phyloP scores from a whole-genome alignment of 108 stramenopile species.

The Mayamaea pseudoterrestris region DNA sequence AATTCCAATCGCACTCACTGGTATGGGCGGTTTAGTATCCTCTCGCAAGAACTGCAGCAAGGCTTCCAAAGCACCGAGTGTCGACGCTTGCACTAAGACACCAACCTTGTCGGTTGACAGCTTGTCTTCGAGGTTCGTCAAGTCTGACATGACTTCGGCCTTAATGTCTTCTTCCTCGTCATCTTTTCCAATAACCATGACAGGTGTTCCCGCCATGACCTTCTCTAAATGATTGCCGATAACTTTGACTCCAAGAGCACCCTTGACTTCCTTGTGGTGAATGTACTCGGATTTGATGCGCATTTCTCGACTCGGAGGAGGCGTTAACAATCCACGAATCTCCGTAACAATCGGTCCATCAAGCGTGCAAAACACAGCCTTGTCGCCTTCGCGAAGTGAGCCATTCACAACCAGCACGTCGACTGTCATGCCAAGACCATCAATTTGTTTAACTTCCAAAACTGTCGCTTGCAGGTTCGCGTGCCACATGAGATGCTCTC shows the following conservation, averaged over 20 bases:
- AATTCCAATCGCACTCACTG: slow-evolving; percentile 91
- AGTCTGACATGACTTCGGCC: slow-evolving; percentile 94
- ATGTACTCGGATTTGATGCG: slow-evolving; percentile 95
- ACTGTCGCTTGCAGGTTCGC: slow-evolving; percentile 92
- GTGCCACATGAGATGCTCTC: slow-evolving; percentile 89
- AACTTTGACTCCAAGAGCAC: slow-evolving; percentile 97
- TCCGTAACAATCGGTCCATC: slow-evolving; percentile 96
- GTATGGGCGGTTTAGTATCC: slow-evolving; percentile 95
- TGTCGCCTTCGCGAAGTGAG: slow-evolving; percentile 84
- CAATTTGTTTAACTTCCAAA: slow-evolving; percentile 97
- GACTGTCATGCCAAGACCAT: slow-evolving; percentile 97
- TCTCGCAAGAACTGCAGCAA: slow-evolving; percentile 95
- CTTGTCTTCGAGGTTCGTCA: slow-evolving; percentile 68
- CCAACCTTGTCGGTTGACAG: slow-evolving; percentile 90
- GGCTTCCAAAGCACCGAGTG: slow-evolving; percentile 97
- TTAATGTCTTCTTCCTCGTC: slow-evolving; percentile 98
- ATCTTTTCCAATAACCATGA: slow-evolving; percentile 89
- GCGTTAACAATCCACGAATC: slow-evolving; percentile 94
- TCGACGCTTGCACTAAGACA: slow-evolving; percentile 97
- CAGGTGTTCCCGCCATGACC: slow-evolving; percentile 96
- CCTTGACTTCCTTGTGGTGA: slow-evolving; percentile 92
- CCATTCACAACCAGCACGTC: slow-evolving; percentile 97
- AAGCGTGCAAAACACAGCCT: slow-evolving; percentile 93
- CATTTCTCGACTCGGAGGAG: slow-evolving; percentile 95
- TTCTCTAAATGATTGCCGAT: slow-evolving; percentile 91